Percentiles rank a stretch among this genome's conserved stretches.
Conservation (phyloP, 768 basidiomycete species). For the Boletus subparvulus region DNA sequence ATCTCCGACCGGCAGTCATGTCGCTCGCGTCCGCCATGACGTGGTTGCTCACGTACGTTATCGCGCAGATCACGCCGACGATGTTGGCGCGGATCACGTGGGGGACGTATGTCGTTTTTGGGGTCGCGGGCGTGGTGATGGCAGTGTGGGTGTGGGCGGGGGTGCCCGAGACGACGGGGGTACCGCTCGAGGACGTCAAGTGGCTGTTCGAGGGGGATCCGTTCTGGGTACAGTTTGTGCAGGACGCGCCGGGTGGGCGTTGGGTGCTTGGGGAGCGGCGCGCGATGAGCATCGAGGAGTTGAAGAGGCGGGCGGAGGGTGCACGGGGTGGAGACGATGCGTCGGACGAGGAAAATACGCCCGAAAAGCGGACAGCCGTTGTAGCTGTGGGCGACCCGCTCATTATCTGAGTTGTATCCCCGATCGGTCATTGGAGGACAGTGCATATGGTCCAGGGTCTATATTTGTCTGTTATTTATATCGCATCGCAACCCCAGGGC, state of each 20-base stretch:
- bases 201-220: conserved; percentile 34
- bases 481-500: background rate
- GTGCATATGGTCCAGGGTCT: background rate
- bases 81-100: conserved; percentile 31
- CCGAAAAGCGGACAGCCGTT: background rate
- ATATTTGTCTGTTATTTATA: background rate
- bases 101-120: conserved; percentile 36
- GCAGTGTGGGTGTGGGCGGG: conserved; percentile 35
- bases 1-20: conserved; percentile 34
- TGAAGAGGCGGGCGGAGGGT: conserved; percentile 13
- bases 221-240: conserved; percentile 27
- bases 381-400: background rate
- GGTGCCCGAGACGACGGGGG: conserved; percentile 42
- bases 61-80: conserved; percentile 38
- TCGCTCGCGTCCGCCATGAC: conserved; percentile 32
- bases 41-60: conserved; percentile 40
- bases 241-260: conserved; percentile 35
- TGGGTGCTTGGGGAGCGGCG: conserved; percentile 25
- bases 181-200: conserved; percentile 39
- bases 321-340: background rate
- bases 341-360: background rate
- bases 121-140: conserved; percentile 30
- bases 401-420: conserved; percentile 1
- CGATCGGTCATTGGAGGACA: background rate
- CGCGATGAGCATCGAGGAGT: conserved; percentile 26